Conservation (phyloP, 441 rosid genomes). For the Populus hybrid region DNA sequence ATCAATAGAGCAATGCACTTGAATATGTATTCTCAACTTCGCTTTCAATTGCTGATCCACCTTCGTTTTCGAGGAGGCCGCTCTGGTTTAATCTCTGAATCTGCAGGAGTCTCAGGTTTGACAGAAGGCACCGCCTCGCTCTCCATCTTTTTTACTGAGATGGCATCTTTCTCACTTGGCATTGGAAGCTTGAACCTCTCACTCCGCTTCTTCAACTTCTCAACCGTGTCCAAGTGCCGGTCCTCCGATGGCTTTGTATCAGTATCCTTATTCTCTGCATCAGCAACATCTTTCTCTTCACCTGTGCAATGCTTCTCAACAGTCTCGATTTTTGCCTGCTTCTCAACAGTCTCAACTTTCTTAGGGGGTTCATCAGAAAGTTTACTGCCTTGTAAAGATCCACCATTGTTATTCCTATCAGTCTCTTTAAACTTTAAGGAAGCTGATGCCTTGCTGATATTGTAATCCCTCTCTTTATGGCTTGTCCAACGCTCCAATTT, state of each 20-base stretch:
- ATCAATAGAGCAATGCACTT: conserved; percentile 4
- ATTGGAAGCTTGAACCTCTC: too few species aligned
- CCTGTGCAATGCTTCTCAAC: conserved; percentile 37
- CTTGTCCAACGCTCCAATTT: conserved; percentile 97
- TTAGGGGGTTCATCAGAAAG: conserved; percentile 36
- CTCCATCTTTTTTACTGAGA: conserved; percentile 62
- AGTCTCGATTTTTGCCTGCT: conserved; percentile 42
- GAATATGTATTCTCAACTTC: conserved; percentile 13
- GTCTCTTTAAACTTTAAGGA: conserved; percentile 62
- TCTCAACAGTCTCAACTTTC: conserved; percentile 37
- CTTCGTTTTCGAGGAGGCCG: conserved; percentile 89
- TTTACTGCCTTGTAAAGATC: conserved; percentile 37
- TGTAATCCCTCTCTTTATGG: conserved; percentile 83
- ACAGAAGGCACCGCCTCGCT: conserved; percentile 48
- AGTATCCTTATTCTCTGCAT: conserved; percentile 53
- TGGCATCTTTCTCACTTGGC: conserved; percentile 75
- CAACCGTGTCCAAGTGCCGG: conserved; percentile 86
- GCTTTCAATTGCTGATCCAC: conserved; percentile 70
- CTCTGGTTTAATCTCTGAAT: conserved; percentile 83
- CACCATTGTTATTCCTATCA: conserved; percentile 47
- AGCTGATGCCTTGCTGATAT: conserved; percentile 54
- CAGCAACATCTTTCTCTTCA: conserved; percentile 50
- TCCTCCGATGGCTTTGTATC: conserved; percentile 60
- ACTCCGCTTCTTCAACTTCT: conserved; percentile 96
- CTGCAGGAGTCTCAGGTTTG: conserved; percentile 51